A percentile compares a stretch with the other conserved stretches of the same genome.
Conservation (phyloP, 2,329 filamentous ascomycete species). For the Pestalotiopsis sp. region DNA sequence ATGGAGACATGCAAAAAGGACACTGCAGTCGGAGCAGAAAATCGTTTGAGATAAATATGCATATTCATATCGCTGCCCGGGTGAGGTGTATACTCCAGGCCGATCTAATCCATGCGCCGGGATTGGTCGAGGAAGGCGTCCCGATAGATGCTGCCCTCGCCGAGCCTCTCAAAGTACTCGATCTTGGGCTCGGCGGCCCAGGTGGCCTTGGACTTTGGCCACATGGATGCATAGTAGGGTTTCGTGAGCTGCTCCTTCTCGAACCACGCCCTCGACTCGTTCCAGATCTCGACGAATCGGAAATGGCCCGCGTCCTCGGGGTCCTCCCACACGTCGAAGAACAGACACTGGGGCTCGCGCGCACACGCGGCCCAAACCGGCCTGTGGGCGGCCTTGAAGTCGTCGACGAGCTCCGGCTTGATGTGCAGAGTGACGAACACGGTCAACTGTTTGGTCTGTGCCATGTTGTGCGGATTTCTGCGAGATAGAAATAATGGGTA, state of each 20-base stretch:
- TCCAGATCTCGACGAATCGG: constrained; percentile 20
- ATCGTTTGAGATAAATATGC: too few species aligned
- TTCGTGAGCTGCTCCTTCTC: constrained; percentile 18
- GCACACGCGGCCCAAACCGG: constrained; percentile 19
- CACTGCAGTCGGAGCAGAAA: too few species aligned
- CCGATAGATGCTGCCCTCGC: constrained; percentile 10
- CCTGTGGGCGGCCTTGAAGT: constrained; percentile 19
- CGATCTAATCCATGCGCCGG: background rate
- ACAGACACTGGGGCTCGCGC: constrained; percentile 16
- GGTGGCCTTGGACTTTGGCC: constrained; percentile 15
- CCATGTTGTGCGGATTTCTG: background rate
- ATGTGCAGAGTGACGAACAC: constrained; percentile 18
- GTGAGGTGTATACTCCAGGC: background rate
- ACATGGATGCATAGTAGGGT: constrained; percentile 18
- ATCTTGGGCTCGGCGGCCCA: constrained; percentile 15
- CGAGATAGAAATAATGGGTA: background rate
- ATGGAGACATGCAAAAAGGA: too few species aligned
- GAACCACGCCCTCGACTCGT: constrained; percentile 16
- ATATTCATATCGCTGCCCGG: background rate
- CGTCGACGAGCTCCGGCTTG: constrained; percentile 12
- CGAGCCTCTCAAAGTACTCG: constrained; percentile 17
- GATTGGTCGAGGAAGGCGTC: constrained; percentile 6
- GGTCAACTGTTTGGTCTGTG: constrained; percentile 15
- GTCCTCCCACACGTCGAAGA: constrained; percentile 20
- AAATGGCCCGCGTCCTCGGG: constrained; percentile 13